Conservation (phyloP, 1,284 basidiomycete genomes). For the Cryptococcus deneoformans region DNA sequence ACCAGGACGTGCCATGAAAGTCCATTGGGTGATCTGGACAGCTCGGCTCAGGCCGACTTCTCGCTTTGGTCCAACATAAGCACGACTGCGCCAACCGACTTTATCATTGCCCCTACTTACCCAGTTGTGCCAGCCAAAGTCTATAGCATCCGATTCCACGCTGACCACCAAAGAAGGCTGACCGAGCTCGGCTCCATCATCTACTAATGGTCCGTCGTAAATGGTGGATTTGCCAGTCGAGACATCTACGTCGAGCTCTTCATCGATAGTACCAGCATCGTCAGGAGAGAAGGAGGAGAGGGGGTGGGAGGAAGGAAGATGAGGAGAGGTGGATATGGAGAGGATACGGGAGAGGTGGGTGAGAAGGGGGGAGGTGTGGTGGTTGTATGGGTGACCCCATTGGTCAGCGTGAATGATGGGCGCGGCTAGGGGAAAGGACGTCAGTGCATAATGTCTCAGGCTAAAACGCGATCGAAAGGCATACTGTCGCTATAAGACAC, state of each 20-base stretch:
- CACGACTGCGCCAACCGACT: too few relatives aligned
- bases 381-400: constrained; percentile 36
- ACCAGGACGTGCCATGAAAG: constrained; percentile 39
- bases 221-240: constrained; percentile 8
- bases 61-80: constrained; percentile 10
- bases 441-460: background rate
- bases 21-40: constrained; percentile 42
- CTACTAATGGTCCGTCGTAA: constrained; percentile 22
- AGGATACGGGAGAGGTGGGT: constrained; percentile 29
- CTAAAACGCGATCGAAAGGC: background rate
- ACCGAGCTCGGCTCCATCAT: constrained; percentile 33
- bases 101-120: constrained; percentile 5
- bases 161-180: constrained; percentile 29
- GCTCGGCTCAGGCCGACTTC: constrained; percentile 30
- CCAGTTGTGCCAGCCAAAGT: constrained; percentile 36
- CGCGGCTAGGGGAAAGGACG: constrained; percentile 10
- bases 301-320: constrained; percentile 18
- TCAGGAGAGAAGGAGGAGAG: constrained; percentile 12
- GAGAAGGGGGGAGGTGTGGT: constrained; percentile 24
- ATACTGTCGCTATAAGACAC: constrained; percentile 12
- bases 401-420: constrained; percentile 35
- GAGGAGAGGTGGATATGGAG: constrained; percentile 22
- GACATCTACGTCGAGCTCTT: constrained; percentile 5
- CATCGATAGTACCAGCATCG: background rate
- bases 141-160: constrained; percentile 38